phyloP scores from a whole-genome alignment of 2,329 filamentous ascomycete species.

The Paraphaeosphaeria minitans region DNA sequence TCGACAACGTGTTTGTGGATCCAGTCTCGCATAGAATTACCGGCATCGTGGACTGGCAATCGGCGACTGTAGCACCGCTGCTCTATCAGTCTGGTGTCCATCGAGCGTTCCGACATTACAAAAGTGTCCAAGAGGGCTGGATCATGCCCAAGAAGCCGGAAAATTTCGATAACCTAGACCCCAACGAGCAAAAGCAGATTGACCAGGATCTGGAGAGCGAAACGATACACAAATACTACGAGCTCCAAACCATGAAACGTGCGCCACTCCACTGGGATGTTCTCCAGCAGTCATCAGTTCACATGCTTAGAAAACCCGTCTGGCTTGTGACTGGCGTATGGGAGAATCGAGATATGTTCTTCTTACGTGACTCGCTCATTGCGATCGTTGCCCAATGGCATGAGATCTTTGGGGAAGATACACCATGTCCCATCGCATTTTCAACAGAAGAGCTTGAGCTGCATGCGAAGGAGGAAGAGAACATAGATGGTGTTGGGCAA shows the following conservation, averaged over 20 bases:
- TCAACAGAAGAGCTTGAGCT: slow-evolving; percentile 17
- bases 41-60: slow-evolving; percentile 37
- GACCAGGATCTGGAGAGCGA: slow-evolving; percentile 41
- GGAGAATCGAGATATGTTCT: slow-evolving; percentile 43
- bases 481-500: slow-evolving; percentile 35
- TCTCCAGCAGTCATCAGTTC: slow-evolving; percentile 23
- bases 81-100: slow-evolving; percentile 34
- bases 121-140: slow-evolving; percentile 39
- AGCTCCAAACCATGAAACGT: slow-evolving; percentile 37
- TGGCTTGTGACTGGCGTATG: slow-evolving; percentile 39
- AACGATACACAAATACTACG: slow-evolving; percentile 44
- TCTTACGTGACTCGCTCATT: slow-evolving; percentile 39
- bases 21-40: slow-evolving; percentile 25
- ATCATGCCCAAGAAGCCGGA: slow-evolving; percentile 35
- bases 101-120: slow-evolving; percentile 34
- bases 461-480: slow-evolving; percentile 29
- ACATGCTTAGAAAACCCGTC: slow-evolving; percentile 35
- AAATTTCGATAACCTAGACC: slow-evolving; percentile 30
- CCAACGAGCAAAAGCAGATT: slow-evolving; percentile 31
- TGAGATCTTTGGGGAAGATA: slow-evolving; percentile 16
- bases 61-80: slow-evolving; percentile 18
- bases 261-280: slow-evolving; percentile 36
- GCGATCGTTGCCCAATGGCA: slow-evolving; percentile 15
- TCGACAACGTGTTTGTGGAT: slow-evolving; percentile 26
- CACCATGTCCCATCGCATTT: slow-evolving; percentile 16